phyloP scores from a whole-genome alignment of 176 grass and related monocot genomes.

The barley (Hordeum vulgare) region MorexV3_pseudomolecules_assembly NC_058522.1:507329013-507329512 shows the following conservation, averaged over 20 bases:
- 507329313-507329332: neutral
- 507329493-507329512: slow-evolving; percentile 97
- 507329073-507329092: neutral
- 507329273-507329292: slow-evolving; percentile 92
- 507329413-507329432: neutral
- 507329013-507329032: slow-evolving; percentile 41
- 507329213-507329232: neutral
- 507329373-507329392: neutral
- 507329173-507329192: neutral
- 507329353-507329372: neutral
- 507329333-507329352: neutral
- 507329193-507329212: slow-evolving; percentile 21
- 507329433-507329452: slow-evolving; percentile 13
- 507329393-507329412: neutral
- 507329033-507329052: slow-evolving; percentile 41
- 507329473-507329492: slow-evolving; percentile 83
- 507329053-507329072: slow-evolving; percentile 19
- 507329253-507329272: slow-evolving; percentile 99
- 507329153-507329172: neutral
- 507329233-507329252: slow-evolving; percentile 44
- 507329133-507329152: neutral
- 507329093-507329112: neutral
- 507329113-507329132: slow-evolving; percentile 13
- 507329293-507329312: slow-evolving; percentile 94
- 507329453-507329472: slow-evolving; percentile 13